Base-by-base conservation (phyloP, 192 early-diverging fungal species). In the Chytriomyces confervae region DNA sequence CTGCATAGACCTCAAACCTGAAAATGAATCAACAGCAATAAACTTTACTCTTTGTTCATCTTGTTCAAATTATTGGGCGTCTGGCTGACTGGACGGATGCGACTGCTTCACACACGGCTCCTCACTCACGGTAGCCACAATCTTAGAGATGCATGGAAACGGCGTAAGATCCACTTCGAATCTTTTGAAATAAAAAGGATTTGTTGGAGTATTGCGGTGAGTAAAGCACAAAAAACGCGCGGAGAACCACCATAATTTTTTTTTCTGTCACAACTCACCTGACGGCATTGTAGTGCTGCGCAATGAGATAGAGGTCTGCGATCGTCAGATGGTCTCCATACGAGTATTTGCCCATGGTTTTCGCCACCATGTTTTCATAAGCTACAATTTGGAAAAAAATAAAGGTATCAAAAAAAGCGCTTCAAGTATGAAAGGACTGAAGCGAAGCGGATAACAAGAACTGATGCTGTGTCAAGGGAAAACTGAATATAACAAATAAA, bases 251-350 rank as follows among this genome's bases (percentile, higher is more conserved):
- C 50, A 71, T 71, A 0, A 36, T 53, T 45, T n/a, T n/a, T 43
- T 13, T 29, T 24, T 29, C 6, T 45, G 51, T 29, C 24, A 18
- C 48, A 5, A 6, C 84, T 61, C 83, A 94, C 87, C 94, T 79
- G 45, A 79, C 76, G 3, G 92, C 96, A 78, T 96, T 96, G 78
- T 85, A 91, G 18, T 91, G 87, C 81, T 95, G 93, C 5, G 95
- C 93, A 5, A 92, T 85, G 46, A 98, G 82, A 72, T 83, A 89
- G 57, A 93, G 80, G 82, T 98, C 96, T 0, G 96, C 96, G 76
- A 96, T 79, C 5, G 94, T 94, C 48, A 98, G 86, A 27, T 87
- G 62, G 77, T 96, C 92, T 27, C 95, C 95, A 46, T 91, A 87
- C 71, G 91, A 93, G 81, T 92, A 98, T 47, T 77, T 85, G 27